These are phyloP conservation scores for Pisolithus microcarpus DNA, from an alignment of 768 basidiomycete genomes.

Conservation along the genomic window DNA sequence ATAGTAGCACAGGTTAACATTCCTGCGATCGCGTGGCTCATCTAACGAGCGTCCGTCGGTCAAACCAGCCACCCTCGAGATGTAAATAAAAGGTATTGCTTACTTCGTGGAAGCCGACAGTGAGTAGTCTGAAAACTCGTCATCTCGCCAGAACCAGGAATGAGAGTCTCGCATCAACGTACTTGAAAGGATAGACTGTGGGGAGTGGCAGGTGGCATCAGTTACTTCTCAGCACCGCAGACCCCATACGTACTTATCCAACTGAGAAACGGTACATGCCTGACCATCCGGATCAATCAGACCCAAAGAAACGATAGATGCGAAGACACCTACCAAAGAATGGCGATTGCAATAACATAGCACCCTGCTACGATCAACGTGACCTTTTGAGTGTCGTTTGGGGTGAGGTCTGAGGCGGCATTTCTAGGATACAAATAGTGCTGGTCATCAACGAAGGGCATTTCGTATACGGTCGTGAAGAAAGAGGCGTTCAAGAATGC, in stretches of 20 bases:
- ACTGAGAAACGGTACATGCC: slow-evolving; percentile 74
- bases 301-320: background rate
- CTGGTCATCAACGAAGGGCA: slow-evolving; percentile 20
- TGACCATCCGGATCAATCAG: slow-evolving; percentile 20
- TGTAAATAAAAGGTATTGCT: slow-evolving; percentile 5
- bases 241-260: slow-evolving; percentile 53
- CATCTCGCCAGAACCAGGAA: slow-evolving; percentile 5
- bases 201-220: slow-evolving; percentile 5
- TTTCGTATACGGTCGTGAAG: slow-evolving; percentile 21
- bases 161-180: slow-evolving; percentile 23
- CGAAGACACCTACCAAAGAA: slow-evolving; percentile 56
- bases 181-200: slow-evolving; percentile 90
- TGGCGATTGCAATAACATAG: slow-evolving; percentile 69
- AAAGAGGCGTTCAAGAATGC: slow-evolving; percentile 7
- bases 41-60: slow-evolving; percentile 34
- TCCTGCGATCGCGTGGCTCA: slow-evolving; percentile 81
- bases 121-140: slow-evolving; percentile 50
- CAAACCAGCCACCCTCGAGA: background rate
- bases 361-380: slow-evolving; percentile 76
- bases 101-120: slow-evolving; percentile 87
- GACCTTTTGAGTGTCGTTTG: slow-evolving; percentile 63
- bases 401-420: slow-evolving; percentile 38
- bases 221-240: slow-evolving; percentile 1
- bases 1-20: slow-evolving; percentile 82
- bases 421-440: slow-evolving; percentile 21